Evolutionary conservation across 2,329 filamentous ascomycete species (phyloP).

Genomic region (Trichoderma simmonsii): DNA sequence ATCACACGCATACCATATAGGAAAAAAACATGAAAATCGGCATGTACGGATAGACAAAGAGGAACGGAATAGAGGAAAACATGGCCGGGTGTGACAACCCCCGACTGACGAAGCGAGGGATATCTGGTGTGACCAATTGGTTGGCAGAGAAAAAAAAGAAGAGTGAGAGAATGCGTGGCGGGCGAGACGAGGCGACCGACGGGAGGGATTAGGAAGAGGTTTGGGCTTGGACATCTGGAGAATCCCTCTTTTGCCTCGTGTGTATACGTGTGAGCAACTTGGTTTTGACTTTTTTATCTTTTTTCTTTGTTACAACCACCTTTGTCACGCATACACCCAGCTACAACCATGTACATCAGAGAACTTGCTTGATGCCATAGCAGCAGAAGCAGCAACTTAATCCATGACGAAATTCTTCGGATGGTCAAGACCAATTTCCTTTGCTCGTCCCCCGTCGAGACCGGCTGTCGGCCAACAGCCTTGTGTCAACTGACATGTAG

Average conservation of each 20-base stretch:
- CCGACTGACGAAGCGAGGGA: conserved; percentile 1
- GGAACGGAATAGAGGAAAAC: conserved; percentile 16
- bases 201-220: conserved; percentile 6
- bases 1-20: conserved; percentile 1
- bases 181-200: neutral
- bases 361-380: conserved; percentile 10
- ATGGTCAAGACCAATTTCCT: neutral
- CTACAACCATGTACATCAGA: conserved; percentile 32
- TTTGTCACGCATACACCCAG: conserved; percentile 18
- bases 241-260: neutral
- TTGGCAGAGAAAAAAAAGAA: neutral
- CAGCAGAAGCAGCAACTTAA: conserved; percentile 7
- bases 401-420: conserved; percentile 14
- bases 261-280: conserved; percentile 24
- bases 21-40: neutral
- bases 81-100: neutral
- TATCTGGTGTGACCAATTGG: conserved; percentile 1
- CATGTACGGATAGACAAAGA: conserved; percentile 18
- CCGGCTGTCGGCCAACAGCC: neutral
- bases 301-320: conserved; percentile 10
- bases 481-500: neutral
- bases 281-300: neutral
- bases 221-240: neutral
- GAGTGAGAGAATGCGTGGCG: neutral
- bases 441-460: no score